These are phyloP conservation scores for Pyricularia pennisetigena DNA, from an alignment of 2,329 filamentous ascomycete genomes.

Conservation along the genomic window DNA sequence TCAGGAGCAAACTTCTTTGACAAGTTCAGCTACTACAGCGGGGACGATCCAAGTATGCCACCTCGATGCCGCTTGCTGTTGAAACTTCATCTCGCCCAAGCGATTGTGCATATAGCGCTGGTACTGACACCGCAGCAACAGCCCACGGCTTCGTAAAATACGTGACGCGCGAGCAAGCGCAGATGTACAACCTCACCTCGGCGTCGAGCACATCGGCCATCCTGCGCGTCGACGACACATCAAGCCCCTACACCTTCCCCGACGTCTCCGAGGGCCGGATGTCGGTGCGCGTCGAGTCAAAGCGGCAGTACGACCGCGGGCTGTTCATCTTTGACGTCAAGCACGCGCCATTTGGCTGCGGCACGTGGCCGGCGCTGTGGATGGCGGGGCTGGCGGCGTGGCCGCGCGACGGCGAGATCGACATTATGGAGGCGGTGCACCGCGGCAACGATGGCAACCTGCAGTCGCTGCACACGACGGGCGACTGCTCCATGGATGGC, in stretches of 20 bases:
- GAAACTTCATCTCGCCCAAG: constrained; percentile 4
- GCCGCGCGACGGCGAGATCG: constrained; percentile 56
- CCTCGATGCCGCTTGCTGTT: neutral
- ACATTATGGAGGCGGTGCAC: constrained; percentile 51
- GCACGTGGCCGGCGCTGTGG: constrained; percentile 59
- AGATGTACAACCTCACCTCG: constrained; percentile 50
- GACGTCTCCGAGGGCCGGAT: constrained; percentile 49
- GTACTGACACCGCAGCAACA: neutral
- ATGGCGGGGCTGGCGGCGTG: constrained; percentile 43
- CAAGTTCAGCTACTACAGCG: constrained; percentile 42
- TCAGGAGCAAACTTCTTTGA: constrained; percentile 41
- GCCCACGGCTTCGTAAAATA: constrained; percentile 44
- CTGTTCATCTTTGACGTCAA: constrained; percentile 60
- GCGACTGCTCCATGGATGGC: constrained; percentile 35
- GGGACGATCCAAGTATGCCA: constrained; percentile 34
- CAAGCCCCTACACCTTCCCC: constrained; percentile 33
- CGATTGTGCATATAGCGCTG: neutral
- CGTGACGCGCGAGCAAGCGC: constrained; percentile 31
- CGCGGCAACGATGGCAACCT: constrained; percentile 41
- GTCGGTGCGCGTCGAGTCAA: constrained; percentile 54
- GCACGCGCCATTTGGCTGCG: constrained; percentile 54
- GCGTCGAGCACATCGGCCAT: constrained; percentile 42
- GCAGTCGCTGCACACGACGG: constrained; percentile 49
- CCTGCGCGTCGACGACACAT: constrained; percentile 50
- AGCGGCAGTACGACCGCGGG: constrained; percentile 47